Evolutionary conservation across 768 basidiomycete genomes (phyloP).

Genomic region (Symmetrospora coprosmae): DNA sequence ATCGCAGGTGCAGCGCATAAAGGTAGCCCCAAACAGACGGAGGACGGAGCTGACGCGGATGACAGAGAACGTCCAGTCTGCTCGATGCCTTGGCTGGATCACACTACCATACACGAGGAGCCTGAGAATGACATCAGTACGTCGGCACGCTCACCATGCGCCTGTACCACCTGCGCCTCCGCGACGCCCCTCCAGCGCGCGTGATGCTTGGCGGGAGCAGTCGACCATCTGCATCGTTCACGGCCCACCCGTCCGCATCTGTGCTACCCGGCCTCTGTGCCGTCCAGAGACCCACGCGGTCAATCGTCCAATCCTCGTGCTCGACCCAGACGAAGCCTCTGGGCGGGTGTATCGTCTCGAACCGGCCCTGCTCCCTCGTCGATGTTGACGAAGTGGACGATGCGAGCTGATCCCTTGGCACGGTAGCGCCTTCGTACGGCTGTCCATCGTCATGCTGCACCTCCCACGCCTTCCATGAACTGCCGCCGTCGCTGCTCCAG

Average conservation of each 20-base stretch:
- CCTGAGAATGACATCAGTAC: neutral
- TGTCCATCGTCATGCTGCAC: neutral
- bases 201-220: neutral
- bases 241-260: constrained; percentile 20
- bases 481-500: constrained; percentile 9
- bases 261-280: neutral
- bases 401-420: neutral
- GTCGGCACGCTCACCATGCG: neutral
- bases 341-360: constrained; percentile 7
- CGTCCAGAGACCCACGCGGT: neutral
- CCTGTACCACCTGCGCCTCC: constrained; percentile 17
- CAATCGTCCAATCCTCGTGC: constrained; percentile 11
- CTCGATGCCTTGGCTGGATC: too few species aligned
- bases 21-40: too few species aligned
- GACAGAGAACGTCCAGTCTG: too few species aligned
- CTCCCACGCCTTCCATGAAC: neutral
- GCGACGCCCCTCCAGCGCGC: neutral
- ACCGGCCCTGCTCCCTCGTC: neutral
- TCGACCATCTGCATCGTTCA: neutral
- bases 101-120: too few species aligned
- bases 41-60: too few species aligned
- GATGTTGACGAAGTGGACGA: neutral
- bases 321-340: neutral
- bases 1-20: too few species aligned
- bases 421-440: neutral